Evolutionary conservation across 352 stramenopile species (phyloP).

Genomic region (Phytopythium sindhum): DNA sequence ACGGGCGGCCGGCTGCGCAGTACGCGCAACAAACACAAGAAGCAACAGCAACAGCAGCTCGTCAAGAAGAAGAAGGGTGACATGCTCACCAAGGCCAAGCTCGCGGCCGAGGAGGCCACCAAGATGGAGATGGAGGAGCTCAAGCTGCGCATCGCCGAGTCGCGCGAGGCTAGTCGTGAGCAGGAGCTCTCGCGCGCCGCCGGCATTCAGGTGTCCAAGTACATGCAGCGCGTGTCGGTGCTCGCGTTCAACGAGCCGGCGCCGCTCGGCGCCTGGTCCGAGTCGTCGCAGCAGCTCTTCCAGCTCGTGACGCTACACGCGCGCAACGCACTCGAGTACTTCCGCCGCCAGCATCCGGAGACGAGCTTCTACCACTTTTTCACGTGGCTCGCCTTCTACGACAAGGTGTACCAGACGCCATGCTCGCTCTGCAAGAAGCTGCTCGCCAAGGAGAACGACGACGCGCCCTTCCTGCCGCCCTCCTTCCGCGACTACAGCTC

Average conservation of each 20-base stretch:
- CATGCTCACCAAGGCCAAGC: constrained; percentile 85
- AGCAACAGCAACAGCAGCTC: constrained; percentile 67
- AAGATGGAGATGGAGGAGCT: constrained; percentile 89
- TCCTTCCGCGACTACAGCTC: constrained; percentile 85
- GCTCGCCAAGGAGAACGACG: constrained; percentile 74
- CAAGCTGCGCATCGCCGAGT: constrained; percentile 72
- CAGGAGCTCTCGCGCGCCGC: constrained; percentile 73
- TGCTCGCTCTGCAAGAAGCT: constrained; percentile 86
- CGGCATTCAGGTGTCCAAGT: constrained; percentile 80
- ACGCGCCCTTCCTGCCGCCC: constrained; percentile 76
- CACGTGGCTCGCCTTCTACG: constrained; percentile 82
- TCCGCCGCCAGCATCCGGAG: constrained; percentile 81
- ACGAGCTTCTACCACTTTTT: constrained; percentile 87
- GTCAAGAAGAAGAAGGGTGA: constrained; percentile 87
- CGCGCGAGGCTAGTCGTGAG: constrained; percentile 76
- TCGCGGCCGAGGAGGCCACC: constrained; percentile 80
- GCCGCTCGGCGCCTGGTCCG: constrained; percentile 74
- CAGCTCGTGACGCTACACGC: constrained; percentile 71
- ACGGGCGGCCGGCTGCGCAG: constrained; percentile 60
- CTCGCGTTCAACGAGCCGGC: constrained; percentile 80
- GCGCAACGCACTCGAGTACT: constrained; percentile 77
- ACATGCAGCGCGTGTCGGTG: constrained; percentile 79
- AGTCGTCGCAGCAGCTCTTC: constrained; percentile 79
- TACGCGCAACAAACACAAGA: constrained; percentile 82
- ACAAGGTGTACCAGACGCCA: constrained; percentile 88